Percentiles rank a stretch among this genome's conserved stretches.
phyloP scores from a whole-genome alignment of 2,329 filamentous ascomycete species.

The Alternaria sp. region DNA sequence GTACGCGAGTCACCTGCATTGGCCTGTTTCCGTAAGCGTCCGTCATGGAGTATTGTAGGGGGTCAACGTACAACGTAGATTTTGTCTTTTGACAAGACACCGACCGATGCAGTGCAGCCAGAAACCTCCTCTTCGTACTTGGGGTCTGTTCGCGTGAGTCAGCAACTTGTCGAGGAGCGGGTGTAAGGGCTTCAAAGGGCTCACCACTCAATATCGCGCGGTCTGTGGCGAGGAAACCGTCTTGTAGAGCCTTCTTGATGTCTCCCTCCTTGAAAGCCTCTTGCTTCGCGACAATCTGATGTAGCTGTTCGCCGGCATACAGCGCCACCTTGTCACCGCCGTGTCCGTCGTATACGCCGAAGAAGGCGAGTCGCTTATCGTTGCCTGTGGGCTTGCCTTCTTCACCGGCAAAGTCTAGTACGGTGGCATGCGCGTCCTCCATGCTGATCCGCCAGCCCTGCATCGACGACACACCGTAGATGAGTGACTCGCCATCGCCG shows the following conservation, averaged over 20 bases:
- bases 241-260: slow-evolving; percentile 95
- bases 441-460: slow-evolving; percentile 99
- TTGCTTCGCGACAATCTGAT: slow-evolving; percentile 94
- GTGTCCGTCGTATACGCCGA: slow-evolving; percentile 97
- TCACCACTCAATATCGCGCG: slow-evolving; percentile 94
- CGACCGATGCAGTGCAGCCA: slow-evolving; percentile 94
- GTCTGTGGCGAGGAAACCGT: slow-evolving; percentile 96
- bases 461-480: slow-evolving; percentile 97
- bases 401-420: slow-evolving; percentile 78
- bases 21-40: slow-evolving; percentile 66
- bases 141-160: slow-evolving; percentile 71
- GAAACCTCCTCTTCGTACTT: slow-evolving; percentile 98
- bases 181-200: slow-evolving; percentile 21
- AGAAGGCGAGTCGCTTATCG: slow-evolving; percentile 85
- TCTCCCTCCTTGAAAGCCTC: slow-evolving; percentile 90
- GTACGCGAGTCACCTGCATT: slow-evolving; percentile 97
- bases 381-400: slow-evolving; percentile 67
- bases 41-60: neutral
- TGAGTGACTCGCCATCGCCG: slow-evolving; percentile 90
- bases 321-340: slow-evolving; percentile 96
- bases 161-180: slow-evolving; percentile 29
- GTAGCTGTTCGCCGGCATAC: slow-evolving; percentile 90
- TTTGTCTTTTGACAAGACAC: slow-evolving; percentile 87
- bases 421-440: slow-evolving; percentile 92
- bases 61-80: slow-evolving; percentile 87